Base-by-base conservation (phyloP, 768 basidiomycete genomes). In the Daedaleopsis nitida region DNA sequence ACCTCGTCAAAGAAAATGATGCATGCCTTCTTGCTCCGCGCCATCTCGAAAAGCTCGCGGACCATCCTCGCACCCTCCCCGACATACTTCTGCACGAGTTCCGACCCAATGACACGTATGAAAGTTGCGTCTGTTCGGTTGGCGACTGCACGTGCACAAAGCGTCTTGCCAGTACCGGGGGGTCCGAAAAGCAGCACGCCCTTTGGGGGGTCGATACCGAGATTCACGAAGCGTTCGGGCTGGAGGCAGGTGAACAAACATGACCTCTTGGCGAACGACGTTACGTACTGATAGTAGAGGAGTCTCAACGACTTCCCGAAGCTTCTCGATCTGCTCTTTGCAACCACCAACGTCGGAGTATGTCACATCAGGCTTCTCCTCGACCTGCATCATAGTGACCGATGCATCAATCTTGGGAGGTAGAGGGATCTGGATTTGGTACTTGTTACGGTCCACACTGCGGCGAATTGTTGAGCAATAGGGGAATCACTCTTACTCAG, bases 1-100 rank as follows among this genome's bases (percentile, higher is more conserved):
- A 99, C 87, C 80, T 98, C 97, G 68, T 99, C 97, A 66, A 99
- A 98, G 79, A 99, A 99, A 71, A 99, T 98, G 72, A 99, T 98
- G 71, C 97, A 98, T 1, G 97, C 97, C 76, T 98, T 98, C 81
- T 98, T 98, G 66, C 89, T 89, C 64, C 97, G 85, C 34, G 97
- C 97, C 96, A 98, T 98, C 77, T 98, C 97, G 75, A 99, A 99
- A 59, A 98, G 79, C 72, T 98, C 97, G 51, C 97, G 88, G 17
- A 99, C 96, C 97, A 98, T 98, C 60, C 97, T 83, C 8, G 97
- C 97, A 62, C 97, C 97, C 76, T 99, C 97, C 50, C 97, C 97
- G 52, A 99, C 97, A 73, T 99, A 99, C 75, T 99, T 99, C 76
- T 99, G 97, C n/a, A 99, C 97, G 16, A 99, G 83, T 74, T 99